phyloP scores from a whole-genome alignment of 768 basidiomycete genomes.

The Lactarius psammicola region DNA sequence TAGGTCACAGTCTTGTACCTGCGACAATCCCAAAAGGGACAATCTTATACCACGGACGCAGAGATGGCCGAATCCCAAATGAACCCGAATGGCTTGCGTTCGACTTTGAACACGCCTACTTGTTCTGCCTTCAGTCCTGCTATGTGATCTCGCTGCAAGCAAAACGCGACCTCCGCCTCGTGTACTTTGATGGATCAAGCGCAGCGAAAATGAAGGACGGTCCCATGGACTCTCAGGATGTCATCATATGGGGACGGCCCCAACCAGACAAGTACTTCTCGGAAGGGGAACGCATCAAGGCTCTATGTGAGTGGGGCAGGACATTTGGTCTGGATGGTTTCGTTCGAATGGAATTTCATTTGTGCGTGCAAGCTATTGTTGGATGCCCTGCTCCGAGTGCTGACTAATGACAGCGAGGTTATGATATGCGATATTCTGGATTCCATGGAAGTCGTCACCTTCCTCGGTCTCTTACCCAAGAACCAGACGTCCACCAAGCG shows the following conservation, averaged over 20 bases:
- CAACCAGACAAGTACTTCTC: conserved; percentile 27
- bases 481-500: not conserved
- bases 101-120: conserved; percentile 24
- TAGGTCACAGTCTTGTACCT: conserved; percentile 26
- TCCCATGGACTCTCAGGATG: conserved; percentile 39
- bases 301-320: conserved; percentile 39
- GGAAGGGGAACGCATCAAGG: conserved; percentile 33
- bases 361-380: conserved; percentile 13
- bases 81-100: conserved; percentile 27
- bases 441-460: conserved; percentile 20
- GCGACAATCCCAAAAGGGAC: conserved; percentile 24
- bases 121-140: conserved; percentile 13
- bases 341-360: conserved; percentile 31
- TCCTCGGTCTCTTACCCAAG: conserved; percentile 16
- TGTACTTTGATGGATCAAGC: conserved; percentile 27
- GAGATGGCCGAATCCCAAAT: conserved; percentile 2
- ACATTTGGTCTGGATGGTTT: conserved; percentile 37
- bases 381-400: not conserved
- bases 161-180: conserved; percentile 22
- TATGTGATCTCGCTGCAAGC: conserved; percentile 17
- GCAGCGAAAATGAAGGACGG: conserved; percentile 33
- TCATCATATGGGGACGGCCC: conserved; percentile 36
- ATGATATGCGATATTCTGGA: conserved; percentile 4
- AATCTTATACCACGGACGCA: conserved; percentile 28
- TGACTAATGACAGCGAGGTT: conserved; percentile 13